Evolutionary conservation across 305 asterid species (phyloP).

Genomic region (Fraxinus baroniana): DNA sequence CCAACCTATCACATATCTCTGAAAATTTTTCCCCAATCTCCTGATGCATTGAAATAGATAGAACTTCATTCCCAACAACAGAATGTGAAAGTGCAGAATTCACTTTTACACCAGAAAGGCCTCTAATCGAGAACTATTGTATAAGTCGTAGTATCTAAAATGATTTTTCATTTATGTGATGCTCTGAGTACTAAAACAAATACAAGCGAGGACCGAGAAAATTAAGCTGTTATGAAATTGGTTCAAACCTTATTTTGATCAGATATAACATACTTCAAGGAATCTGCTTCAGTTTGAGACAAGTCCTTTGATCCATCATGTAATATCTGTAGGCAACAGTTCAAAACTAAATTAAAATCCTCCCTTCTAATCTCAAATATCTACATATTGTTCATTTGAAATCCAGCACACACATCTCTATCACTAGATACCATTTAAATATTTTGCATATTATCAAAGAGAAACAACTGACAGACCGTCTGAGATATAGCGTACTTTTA

Average conservation of each 20-base stretch:
- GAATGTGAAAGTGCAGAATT: not conserved
- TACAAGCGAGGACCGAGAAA: slow-evolving; percentile 1
- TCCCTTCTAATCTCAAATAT: slow-evolving; percentile 15
- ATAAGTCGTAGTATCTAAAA: slow-evolving; percentile 10
- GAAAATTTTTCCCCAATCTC: slow-evolving; percentile 78
- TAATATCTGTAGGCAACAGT: slow-evolving; percentile 51
- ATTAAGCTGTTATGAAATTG: not conserved
- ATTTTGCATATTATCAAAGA: slow-evolving; percentile 32
- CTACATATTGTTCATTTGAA: slow-evolving; percentile 12
- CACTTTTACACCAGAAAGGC: not conserved
- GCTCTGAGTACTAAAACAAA: not conserved
- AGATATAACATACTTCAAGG: slow-evolving; percentile 62
- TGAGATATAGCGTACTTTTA: slow-evolving; percentile 85
- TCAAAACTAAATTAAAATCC: slow-evolving; percentile 18
- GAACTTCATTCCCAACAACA: not conserved
- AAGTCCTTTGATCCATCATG: slow-evolving; percentile 89
- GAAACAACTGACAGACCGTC: slow-evolving; percentile 78
- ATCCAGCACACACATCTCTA: slow-evolving; percentile 24
- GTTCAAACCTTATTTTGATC: slow-evolving; percentile 74
- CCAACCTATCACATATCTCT: slow-evolving; percentile 80
- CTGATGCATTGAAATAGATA: slow-evolving; percentile 39
- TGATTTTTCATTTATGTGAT: not conserved
- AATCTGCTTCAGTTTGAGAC: slow-evolving; percentile 61
- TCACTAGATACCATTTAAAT: slow-evolving; percentile 32
- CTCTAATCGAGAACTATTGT: slow-evolving; percentile 9